Evolutionary conservation across 1,139 yeast genomes (phyloP), one percentile per base, ranked within the genome.

Genomic region (Pneumocystis carinii): DNA sequence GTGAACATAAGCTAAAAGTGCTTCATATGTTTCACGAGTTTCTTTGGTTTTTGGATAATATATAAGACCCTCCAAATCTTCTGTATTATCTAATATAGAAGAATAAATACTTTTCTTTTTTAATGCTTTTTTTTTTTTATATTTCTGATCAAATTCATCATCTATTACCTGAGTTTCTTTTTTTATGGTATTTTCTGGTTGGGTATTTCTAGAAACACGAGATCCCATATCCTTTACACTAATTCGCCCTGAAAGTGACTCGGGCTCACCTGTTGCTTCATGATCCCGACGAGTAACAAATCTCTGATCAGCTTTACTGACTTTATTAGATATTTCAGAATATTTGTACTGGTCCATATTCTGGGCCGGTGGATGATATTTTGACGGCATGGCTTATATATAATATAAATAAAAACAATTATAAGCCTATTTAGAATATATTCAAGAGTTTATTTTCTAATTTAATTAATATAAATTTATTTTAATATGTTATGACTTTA

Each of bases 271-370:
- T 61, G 77, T 72, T 10, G 77, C 79, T 12, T 81, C 82, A 64
- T 81, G 83, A 62, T 75, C 76, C 53, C 76, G 75, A 19, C 76
- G 71, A 55, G 74, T 75, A 57, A 82, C 69, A 61, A 79, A 74
- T 63, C 83, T 72, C 65, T 80, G 77, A 69, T 83, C 88, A 67
- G 81, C 80, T 66, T 80, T 78, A 42, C 85, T 78, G 68, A 87
- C 90, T 75, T 85, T 84, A 70, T 85, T 87, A 64, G 95, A 81
- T 89, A 87, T 85, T 71, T 81, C 86, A 63, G 65, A 68, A 62
- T 65, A 65, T 35, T 60, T 62, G 27, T 62, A 62, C 41, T 62
- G 64, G 55, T 48, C 55, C 55, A 48, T 48, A 24, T 48, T 48
- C 27, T 17, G 55, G 14, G 32, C 55, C n/a, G 14, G 55, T 19